phyloP scores from a whole-genome alignment of 164 flowering plant species.

The Annona cherimola region DNA sequence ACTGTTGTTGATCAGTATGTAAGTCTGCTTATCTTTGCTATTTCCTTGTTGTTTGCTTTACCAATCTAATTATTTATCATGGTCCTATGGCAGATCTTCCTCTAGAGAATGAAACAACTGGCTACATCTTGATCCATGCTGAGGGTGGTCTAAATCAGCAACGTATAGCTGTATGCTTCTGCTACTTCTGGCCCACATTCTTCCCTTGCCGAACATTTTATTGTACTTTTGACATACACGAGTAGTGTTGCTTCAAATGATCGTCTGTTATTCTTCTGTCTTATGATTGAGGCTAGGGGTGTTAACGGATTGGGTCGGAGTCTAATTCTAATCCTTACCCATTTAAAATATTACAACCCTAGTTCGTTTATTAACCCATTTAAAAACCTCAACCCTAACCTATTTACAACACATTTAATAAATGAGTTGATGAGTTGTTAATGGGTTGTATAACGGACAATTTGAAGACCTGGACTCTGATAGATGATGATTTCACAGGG shows the following conservation, averaged over 20 bases:
- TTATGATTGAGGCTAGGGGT: background rate
- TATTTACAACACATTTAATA: no score
- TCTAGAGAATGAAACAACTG: slow-evolving; percentile 85
- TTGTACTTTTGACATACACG: background rate
- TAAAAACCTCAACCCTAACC: no score
- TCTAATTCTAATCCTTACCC: no score
- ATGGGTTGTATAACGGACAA: no score
- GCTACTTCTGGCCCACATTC: background rate
- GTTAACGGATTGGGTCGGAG: background rate
- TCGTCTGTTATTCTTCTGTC: background rate
- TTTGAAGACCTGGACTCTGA: no score
- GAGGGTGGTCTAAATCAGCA: slow-evolving; percentile 99
- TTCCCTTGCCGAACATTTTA: background rate
- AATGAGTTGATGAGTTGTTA: no score
- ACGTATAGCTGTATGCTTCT: slow-evolving; percentile 79
- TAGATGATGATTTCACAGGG: no score
- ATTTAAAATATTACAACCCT: no score
- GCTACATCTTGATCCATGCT: slow-evolving; percentile 93
- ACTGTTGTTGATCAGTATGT: background rate
- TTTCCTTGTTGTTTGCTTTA: background rate
- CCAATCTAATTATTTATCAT: background rate
- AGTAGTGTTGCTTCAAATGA: background rate
- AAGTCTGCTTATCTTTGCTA: background rate
- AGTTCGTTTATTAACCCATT: no score
- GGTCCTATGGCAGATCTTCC: slow-evolving; percentile 61